phyloP scores from a whole-genome alignment of 768 basidiomycete species.

The Lactarius hatsudake region DNA sequence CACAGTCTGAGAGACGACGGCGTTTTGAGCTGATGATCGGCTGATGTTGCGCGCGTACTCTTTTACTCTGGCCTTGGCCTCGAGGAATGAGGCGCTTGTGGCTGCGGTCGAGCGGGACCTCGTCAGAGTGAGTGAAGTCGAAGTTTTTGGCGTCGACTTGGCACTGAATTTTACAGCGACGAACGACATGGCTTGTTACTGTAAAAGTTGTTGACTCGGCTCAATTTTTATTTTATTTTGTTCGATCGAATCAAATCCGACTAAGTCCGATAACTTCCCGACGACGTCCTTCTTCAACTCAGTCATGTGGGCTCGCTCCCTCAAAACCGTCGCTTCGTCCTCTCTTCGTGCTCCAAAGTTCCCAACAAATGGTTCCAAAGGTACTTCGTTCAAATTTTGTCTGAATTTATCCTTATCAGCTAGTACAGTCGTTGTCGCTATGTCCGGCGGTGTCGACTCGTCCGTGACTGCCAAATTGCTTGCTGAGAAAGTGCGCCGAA shows the following conservation, averaged over 20 bases:
- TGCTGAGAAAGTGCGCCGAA: constrained; percentile 51
- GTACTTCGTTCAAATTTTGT: constrained; percentile 18
- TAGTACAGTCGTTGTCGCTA: constrained; percentile 74
- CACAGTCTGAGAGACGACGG: constrained; percentile 60
- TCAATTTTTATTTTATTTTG: neutral
- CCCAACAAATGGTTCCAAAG: constrained; percentile 34
- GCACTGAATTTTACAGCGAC: constrained; percentile 44
- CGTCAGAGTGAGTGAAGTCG: constrained; percentile 37
- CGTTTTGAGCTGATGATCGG: constrained; percentile 58
- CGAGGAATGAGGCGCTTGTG: constrained; percentile 53
- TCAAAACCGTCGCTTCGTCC: neutral
- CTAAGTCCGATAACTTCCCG: constrained; percentile 11
- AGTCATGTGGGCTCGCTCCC: constrained; percentile 14
- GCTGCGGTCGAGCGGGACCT: constrained; percentile 53
- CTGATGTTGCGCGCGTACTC: constrained; percentile 77
- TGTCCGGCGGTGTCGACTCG: constrained; percentile 96
- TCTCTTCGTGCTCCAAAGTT: constrained; percentile 12
- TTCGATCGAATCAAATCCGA: constrained; percentile 10
- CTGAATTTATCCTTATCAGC: neutral
- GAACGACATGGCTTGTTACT: constrained; percentile 39
- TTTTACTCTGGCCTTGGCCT: constrained; percentile 77
- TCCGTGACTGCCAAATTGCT: constrained; percentile 82
- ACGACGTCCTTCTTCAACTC: constrained; percentile 8
- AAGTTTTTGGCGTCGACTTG: constrained; percentile 39
- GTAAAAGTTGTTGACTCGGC: neutral